Conservation (phyloP, 2,329 filamentous ascomycete genomes). For the Nectriaceae sp. region DNA sequence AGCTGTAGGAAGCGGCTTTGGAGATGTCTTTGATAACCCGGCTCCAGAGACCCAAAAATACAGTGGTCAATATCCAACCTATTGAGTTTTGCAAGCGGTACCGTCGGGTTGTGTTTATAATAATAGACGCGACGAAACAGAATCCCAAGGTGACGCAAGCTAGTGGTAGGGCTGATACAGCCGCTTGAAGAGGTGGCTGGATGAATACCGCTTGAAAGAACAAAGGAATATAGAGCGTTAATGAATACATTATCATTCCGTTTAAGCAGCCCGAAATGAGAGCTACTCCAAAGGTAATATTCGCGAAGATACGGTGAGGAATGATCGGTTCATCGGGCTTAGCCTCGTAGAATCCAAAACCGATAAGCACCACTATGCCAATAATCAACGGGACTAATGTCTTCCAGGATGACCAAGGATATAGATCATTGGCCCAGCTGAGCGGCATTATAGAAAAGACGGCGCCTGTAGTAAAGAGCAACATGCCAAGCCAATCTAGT, state of each 20-base stretch:
- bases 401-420: constrained; percentile 34
- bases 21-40: not conserved
- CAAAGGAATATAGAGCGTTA: constrained; percentile 35
- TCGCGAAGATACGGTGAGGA: constrained; percentile 33
- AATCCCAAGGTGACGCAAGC: constrained; percentile 1
- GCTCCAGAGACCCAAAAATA: constrained; percentile 4
- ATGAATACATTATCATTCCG: constrained; percentile 31
- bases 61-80: constrained; percentile 3
- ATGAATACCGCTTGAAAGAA: constrained; percentile 35
- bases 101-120: constrained; percentile 1
- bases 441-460: constrained; percentile 31
- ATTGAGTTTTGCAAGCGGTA: not conserved
- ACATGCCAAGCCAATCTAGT: constrained; percentile 38
- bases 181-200: not conserved
- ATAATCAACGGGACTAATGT: constrained; percentile 35
- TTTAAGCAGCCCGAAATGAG: constrained; percentile 31
- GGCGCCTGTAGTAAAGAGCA: constrained; percentile 25
- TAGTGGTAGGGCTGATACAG: constrained; percentile 2
- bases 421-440: constrained; percentile 36
- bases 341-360: constrained; percentile 33
- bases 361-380: constrained; percentile 27
- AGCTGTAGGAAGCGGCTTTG: constrained; percentile 14
- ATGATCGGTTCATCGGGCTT: constrained; percentile 31
- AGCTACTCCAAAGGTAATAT: constrained; percentile 22
- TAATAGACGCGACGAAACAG: constrained; percentile 1